A percentile compares a stretch with the other conserved stretches of the same genome.
phyloP scores from a whole-genome alignment of 1,284 basidiomycete genomes.

The Rhodotorula sp. region DNA sequence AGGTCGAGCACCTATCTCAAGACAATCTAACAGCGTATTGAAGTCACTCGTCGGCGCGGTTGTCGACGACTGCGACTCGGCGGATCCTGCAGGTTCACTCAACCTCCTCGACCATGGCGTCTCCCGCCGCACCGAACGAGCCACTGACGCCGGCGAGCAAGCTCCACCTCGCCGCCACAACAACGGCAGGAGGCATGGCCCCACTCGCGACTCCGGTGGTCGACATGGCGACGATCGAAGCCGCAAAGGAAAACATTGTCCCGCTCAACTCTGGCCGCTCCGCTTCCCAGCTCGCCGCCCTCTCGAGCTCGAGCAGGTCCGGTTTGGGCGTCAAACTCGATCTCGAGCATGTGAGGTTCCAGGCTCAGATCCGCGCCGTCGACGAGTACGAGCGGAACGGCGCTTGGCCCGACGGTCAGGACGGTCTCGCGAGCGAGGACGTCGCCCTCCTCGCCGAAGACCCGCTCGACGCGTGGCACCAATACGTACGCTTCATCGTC shows the following conservation, averaged over 20 bases:
- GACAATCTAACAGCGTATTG: background rate
- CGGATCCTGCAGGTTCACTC: background rate
- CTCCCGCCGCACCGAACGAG: background rate
- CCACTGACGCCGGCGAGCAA: background rate
- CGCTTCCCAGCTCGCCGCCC: conserved; percentile 56
- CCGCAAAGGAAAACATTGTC: conserved; percentile 62
- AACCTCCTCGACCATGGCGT: background rate
- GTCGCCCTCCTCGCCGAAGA: conserved; percentile 49
- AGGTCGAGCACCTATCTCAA: background rate
- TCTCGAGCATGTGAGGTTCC: conserved; percentile 51
- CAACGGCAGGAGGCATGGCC: background rate
- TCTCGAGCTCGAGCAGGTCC: conserved; percentile 50
- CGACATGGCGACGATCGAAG: conserved; percentile 51
- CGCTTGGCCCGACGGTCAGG: conserved; percentile 57
- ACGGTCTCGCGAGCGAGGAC: conserved; percentile 51
- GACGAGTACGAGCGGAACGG: conserved; percentile 43
- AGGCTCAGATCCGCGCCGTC: conserved; percentile 50
- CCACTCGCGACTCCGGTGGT: conserved; percentile 18
- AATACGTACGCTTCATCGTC: conserved; percentile 40
- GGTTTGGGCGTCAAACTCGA: conserved; percentile 51
- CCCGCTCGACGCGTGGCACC: conserved; percentile 53
- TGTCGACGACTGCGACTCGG: too few species aligned
- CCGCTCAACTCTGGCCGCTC: conserved; percentile 58
- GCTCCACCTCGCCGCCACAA: too few species aligned
- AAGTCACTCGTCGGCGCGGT: too few species aligned